phyloP scores from a whole-genome alignment of 2,329 filamentous ascomycete genomes.

The Westerdykella sp. region DNA sequence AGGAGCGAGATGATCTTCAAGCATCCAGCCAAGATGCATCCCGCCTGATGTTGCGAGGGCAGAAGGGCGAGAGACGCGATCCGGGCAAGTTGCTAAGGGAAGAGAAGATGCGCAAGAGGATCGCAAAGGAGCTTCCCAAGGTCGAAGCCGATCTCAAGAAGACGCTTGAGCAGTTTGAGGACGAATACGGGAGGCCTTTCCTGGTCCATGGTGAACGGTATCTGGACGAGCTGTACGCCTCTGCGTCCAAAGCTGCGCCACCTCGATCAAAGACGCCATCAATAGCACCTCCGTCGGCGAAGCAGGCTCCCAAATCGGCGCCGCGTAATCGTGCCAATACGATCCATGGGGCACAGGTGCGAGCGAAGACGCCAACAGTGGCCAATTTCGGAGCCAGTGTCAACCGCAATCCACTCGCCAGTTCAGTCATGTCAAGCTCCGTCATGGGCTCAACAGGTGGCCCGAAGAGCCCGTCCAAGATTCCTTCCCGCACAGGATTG shows the following conservation, averaged over 20 bases:
- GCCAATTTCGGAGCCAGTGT: conserved; percentile 33
- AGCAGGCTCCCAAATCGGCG: conserved; percentile 30
- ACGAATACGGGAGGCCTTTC: conserved; percentile 90
- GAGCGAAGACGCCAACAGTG: conserved; percentile 41
- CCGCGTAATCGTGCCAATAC: conserved; percentile 34
- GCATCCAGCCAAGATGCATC: conserved; percentile 92
- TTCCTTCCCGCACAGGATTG: conserved; percentile 64
- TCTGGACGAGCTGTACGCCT: conserved; percentile 71
- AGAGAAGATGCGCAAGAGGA: conserved; percentile 97
- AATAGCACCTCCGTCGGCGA: conserved; percentile 31
- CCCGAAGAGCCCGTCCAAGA: conserved; percentile 58
- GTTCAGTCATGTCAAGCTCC: conserved; percentile 28
- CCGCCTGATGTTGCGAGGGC: conserved; percentile 80
- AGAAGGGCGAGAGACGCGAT: conserved; percentile 90
- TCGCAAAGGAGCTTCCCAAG: conserved; percentile 92
- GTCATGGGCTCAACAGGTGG: conserved; percentile 6
- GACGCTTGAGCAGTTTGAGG: conserved; percentile 79
- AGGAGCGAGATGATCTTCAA: conserved; percentile 81
- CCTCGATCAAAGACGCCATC: conserved; percentile 71
- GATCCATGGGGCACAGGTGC: conserved; percentile 34
- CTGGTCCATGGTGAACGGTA: conserved; percentile 89
- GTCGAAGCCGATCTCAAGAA: conserved; percentile 77
- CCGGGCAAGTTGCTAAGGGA: conserved; percentile 89
- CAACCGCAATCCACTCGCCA: conserved; percentile 32
- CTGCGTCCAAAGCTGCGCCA: conserved; percentile 54